Evolutionary conservation across 331 rosid genomes (phyloP), one percentile per base, ranked within the genome.

Genomic region (Ulmus americana): DNA sequence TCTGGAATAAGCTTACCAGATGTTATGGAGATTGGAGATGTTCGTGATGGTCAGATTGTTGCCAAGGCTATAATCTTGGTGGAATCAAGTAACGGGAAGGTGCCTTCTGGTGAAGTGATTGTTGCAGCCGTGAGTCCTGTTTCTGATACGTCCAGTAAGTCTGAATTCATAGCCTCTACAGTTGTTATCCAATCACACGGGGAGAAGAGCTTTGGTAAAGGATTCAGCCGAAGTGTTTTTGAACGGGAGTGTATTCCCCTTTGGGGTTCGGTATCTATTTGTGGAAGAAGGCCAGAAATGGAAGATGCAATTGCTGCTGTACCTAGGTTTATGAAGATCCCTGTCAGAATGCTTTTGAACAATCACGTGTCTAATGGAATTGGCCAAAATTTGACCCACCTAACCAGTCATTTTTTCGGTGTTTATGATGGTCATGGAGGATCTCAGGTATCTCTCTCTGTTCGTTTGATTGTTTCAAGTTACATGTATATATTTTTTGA

Each of bases 371-470:
- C 63, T 38, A 59, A 65, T 61, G 83, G 85, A 69, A 71, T 72
- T 42, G 57, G 73, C 65, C 83, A 72, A 64, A 77, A 63, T 65
- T 64, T 80, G 78, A 80, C 85, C 40, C 80, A 80, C 64, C 52
- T 77, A 56, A 66, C 76, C 73, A 75, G 81, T 74, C 88, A 83
- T 55, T 83, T 80, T 64, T 83, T 68, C 45, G 88, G 85, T 22
- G 77, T 83, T 70, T 83, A 83, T 52, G 88, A 83, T 83, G 88
- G 88, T 39, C 88, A 83, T 22, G 88, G 88, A 28, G 88, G 88
- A 48, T 59, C 81, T 75, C 88, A 80, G 88, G 88, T 80, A 20
- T 55, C 39, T 7, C 70, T 63, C 18, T 18, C 51, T 18, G 38
- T 55, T 16, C 50, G 11, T 61, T 60, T 39, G 42, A 9, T 66